These are phyloP conservation scores for Boletus patriciae DNA, from an alignment of 768 basidiomycete genomes.

Conservation along the genomic window DNA sequence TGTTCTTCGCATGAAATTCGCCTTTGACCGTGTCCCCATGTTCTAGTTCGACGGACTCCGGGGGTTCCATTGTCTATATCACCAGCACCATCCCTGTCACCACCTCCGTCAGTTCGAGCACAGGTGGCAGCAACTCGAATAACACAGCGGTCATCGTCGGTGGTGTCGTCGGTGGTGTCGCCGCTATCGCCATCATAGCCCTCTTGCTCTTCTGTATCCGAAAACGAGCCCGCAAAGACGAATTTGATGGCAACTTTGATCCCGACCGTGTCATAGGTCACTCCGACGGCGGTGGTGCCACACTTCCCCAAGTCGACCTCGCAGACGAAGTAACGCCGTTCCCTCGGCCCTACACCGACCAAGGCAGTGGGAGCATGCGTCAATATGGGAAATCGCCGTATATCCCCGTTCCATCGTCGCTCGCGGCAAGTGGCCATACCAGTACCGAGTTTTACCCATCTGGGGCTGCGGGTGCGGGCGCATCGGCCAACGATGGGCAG, in stretches of 20 bases:
- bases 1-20: neutral
- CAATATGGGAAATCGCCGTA: constrained; percentile 21
- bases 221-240: constrained; percentile 30
- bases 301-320: constrained; percentile 29
- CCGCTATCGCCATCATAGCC: constrained; percentile 26
- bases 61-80: constrained; percentile 19
- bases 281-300: constrained; percentile 21
- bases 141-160: constrained; percentile 49
- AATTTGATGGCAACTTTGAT: constrained; percentile 53
- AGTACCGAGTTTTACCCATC: constrained; percentile 12
- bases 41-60: constrained; percentile 23
- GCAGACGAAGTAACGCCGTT: constrained; percentile 32
- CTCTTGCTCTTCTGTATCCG: constrained; percentile 34
- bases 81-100: constrained; percentile 23
- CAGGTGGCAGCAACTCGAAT: neutral
- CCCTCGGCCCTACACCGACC: constrained; percentile 6
- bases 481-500: neutral
- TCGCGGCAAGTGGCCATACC: neutral
- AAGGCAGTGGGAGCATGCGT: constrained; percentile 22
- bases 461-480: neutral
- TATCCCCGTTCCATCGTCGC: neutral
- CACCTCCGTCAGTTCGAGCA: constrained; percentile 6
- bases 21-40: neutral
- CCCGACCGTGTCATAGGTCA: constrained; percentile 43
- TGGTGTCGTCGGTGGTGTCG: constrained; percentile 51